Conservation (phyloP, 768 basidiomycete genomes). For the Xanthoconium purpureum region DNA sequence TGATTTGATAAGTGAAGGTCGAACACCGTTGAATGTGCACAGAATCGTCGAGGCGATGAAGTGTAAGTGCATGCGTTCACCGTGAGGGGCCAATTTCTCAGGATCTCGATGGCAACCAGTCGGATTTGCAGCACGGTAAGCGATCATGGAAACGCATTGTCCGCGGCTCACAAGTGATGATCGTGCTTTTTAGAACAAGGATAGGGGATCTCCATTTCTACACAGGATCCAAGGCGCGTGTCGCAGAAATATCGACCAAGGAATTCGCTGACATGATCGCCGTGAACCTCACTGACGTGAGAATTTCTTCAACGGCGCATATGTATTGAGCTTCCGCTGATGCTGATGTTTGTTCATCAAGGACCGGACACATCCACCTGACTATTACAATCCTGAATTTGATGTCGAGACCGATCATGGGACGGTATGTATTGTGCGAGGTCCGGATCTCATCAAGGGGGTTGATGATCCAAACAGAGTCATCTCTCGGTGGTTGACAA, state of each 20-base stretch:
- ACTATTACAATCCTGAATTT: slow-evolving; percentile 82
- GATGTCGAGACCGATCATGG: slow-evolving; percentile 82
- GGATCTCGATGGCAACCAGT: slow-evolving; percentile 33
- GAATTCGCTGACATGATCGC: slow-evolving; percentile 59
- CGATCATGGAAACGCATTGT: slow-evolving; percentile 2
- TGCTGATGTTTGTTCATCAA: slow-evolving; percentile 31
- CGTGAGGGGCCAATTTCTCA: slow-evolving; percentile 8
- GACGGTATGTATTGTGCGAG: slow-evolving; percentile 42
- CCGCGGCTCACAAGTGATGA: slow-evolving; percentile 3
- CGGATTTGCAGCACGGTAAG: slow-evolving; percentile 61
- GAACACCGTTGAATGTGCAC: slow-evolving; percentile 68
- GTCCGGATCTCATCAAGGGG: slow-evolving; percentile 1
- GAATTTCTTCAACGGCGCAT: slow-evolving; percentile 22
- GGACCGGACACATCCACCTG: slow-evolving; percentile 76
- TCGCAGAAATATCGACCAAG: slow-evolving; percentile 67
- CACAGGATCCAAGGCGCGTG: slow-evolving; percentile 49
- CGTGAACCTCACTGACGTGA: slow-evolving; percentile 78
- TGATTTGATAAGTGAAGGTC: slow-evolving; percentile 44
- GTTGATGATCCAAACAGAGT: slow-evolving; percentile 46
- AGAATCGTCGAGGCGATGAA: slow-evolving; percentile 83
- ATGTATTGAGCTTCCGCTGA: neutral
- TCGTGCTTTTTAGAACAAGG: slow-evolving; percentile 57
- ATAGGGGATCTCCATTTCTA: slow-evolving; percentile 73
- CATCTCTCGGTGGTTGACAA: slow-evolving; percentile 82
- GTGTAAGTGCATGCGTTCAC: slow-evolving; percentile 45